Conservation (phyloP, 2,329 filamentous ascomycete genomes). For the Ophiostoma piceae region DNA sequence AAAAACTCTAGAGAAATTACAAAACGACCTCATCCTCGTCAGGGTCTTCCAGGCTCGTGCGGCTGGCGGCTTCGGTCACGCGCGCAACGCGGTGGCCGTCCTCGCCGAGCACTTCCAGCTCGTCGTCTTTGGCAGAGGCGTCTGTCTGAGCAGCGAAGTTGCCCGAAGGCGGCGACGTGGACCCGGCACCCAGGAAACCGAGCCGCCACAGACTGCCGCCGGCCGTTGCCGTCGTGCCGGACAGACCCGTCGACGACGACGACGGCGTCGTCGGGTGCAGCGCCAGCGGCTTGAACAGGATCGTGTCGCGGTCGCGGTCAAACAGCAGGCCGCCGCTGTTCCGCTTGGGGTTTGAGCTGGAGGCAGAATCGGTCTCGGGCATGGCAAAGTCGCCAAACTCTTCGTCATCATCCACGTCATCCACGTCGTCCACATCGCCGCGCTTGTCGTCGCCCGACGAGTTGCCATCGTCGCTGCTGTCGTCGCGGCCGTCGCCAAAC, state of each 20-base stretch:
- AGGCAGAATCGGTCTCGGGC: constrained; percentile 43
- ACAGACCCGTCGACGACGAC: neutral
- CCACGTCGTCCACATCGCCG: constrained; percentile 43
- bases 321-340: constrained; percentile 23
- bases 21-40: constrained; percentile 50
- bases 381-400: constrained; percentile 66
- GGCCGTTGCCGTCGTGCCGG: neutral
- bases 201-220: constrained; percentile 44
- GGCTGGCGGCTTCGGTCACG: constrained; percentile 48
- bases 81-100: constrained; percentile 42
- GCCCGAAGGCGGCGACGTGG: neutral
- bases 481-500: constrained; percentile 37
- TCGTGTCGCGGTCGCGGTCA: constrained; percentile 36
- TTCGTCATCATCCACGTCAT: constrained; percentile 51
- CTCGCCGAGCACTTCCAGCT: constrained; percentile 35
- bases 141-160: neutral
- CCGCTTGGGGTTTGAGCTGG: neutral
- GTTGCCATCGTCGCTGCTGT: constrained; percentile 22
- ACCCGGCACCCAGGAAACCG: constrained; percentile 28
- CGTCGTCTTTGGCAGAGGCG: constrained; percentile 24
- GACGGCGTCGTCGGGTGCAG: constrained; percentile 42
- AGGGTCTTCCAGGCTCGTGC: constrained; percentile 56
- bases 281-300: constrained; percentile 52
- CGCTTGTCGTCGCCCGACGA: constrained; percentile 30
- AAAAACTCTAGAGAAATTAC: neutral